phyloP scores from a whole-genome alignment of 2,329 filamentous ascomycete genomes.

The Trichoderma breve region DNA sequence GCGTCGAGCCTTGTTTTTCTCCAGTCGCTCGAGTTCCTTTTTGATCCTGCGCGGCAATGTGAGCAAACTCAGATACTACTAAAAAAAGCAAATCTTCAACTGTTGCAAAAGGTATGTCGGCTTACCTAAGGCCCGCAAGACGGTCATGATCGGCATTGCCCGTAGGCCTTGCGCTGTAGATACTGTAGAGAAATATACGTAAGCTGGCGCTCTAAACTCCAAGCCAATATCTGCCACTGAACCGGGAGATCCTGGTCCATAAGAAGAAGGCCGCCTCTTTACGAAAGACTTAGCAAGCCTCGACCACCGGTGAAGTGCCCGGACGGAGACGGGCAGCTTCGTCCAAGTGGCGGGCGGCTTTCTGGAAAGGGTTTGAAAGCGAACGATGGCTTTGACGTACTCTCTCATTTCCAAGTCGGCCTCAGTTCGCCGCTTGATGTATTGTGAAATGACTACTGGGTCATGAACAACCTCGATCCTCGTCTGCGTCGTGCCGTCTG shows the following conservation, averaged over 20 bases:
- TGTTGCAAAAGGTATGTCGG: background rate
- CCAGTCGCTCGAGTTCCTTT: constrained; percentile 74
- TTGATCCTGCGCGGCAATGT: constrained; percentile 35
- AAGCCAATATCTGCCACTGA: constrained; percentile 34
- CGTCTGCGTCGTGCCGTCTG: constrained; percentile 54
- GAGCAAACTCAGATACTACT: background rate
- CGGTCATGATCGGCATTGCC: constrained; percentile 52
- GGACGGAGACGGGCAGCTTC: constrained; percentile 23
- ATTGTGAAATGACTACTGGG: constrained; percentile 82
- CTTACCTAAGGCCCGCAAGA: constrained; percentile 44
- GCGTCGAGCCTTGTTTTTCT: constrained; percentile 87
- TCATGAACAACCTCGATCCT: constrained; percentile 72
- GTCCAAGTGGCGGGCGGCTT: constrained; percentile 23
- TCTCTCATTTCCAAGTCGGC: constrained; percentile 70
- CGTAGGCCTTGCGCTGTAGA: constrained; percentile 50
- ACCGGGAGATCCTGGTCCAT: constrained; percentile 32
- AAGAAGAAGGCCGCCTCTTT: constrained; percentile 1
- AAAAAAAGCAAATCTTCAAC: background rate
- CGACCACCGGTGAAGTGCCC: constrained; percentile 26
- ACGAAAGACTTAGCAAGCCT: constrained; percentile 22
- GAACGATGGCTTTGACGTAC: constrained; percentile 47
- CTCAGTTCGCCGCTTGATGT: constrained; percentile 73
- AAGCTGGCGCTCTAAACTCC: constrained; percentile 37
- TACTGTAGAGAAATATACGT: constrained; percentile 43
- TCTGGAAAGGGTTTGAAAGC: background rate